Evolutionary conservation across 2,329 filamentous ascomycete species (phyloP).

Genomic region (Colletotrichum destructivum): DNA sequence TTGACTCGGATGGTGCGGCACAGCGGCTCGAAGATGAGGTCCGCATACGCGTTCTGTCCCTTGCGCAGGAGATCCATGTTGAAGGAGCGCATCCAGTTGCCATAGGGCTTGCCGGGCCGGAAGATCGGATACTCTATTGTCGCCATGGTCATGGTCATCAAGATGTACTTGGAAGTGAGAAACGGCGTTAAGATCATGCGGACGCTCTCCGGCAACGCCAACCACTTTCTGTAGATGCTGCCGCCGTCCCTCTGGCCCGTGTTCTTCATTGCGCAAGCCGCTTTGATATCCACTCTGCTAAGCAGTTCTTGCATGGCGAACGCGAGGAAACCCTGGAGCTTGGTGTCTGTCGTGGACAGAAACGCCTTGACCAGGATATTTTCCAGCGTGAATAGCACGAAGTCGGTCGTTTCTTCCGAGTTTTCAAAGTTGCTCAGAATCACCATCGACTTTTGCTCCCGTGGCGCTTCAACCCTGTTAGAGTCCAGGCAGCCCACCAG

Average conservation of each 20-base stretch:
- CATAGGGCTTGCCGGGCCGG: conserved; percentile 76
- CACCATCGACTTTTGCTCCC: conserved; percentile 86
- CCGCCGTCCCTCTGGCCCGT: conserved; percentile 63
- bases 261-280: conserved; percentile 63
- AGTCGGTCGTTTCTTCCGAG: conserved; percentile 84
- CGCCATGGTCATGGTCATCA: conserved; percentile 73
- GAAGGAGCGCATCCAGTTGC: conserved; percentile 85
- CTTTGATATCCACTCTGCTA: conserved; percentile 80
- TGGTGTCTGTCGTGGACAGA: conserved; percentile 88
- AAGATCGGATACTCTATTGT: conserved; percentile 85
- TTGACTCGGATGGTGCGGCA: conserved; percentile 87
- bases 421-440: conserved; percentile 89
- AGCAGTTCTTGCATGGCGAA: conserved; percentile 96
- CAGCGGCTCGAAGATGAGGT: conserved; percentile 85
- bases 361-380: conserved; percentile 93
- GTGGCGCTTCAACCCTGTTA: conserved; percentile 85
- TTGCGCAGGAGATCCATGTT: conserved; percentile 87
- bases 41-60: conserved; percentile 80
- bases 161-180: conserved; percentile 84
- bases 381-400: conserved; percentile 87
- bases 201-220: conserved; percentile 81
- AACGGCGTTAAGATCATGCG: conserved; percentile 91
- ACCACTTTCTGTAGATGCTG: conserved; percentile 81
- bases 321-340: conserved; percentile 90
- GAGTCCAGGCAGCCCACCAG: conserved; percentile 93